Base-by-base conservation (phyloP, 768 basidiomycete species). In the Auricularia auricula-judae region DNA sequence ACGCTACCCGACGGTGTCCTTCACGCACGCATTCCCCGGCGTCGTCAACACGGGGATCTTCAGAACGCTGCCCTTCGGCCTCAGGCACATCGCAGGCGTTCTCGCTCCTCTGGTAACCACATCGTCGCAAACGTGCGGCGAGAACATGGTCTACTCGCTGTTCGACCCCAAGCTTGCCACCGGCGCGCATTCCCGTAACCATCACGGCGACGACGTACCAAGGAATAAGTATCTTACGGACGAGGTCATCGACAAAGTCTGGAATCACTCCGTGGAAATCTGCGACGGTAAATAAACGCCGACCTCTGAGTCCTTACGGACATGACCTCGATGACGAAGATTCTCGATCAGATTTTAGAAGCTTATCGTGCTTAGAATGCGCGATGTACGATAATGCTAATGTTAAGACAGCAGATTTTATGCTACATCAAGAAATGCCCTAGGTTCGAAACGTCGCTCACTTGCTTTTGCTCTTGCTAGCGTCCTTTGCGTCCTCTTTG, bases 401-500 rank as follows among this genome's bases (percentile, higher is more conserved):
- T 29, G 29, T 29, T 29, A 2, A 29, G 29, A 29, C 29, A 29
- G 29, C 29, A 29, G 29, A 29, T 29, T 42, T 42, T 42, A 42
- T 42, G 39, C 39, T 42, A 42, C 39, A 42, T 29, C 29, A 29
- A 42, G 39, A 42, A 42, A 42, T 42, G 2, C 39, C 39, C 39
- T 42, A 1, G 12, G 39, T 42, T 2, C 39, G 8, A 42, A 42
- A 42, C 7, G 0, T 7, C 39, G 39, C 39, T 42, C 12, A 42
- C 39, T 42, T 42, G 39, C 39, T 42, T 3, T 44, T 18, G 43
- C 43, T 62, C 33, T 65, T 59, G 42, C 33, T 43, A 4, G 21
- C 64, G 36, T 36, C 65, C 65, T 71, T 68, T 12, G 65, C 64
- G 33, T 71, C 70, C 12, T 72, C 65, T 65, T 73, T 68, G 0